Percentiles rank a stretch among this genome's conserved stretches.
Evolutionary conservation across 257 asterid genomes (phyloP).

Genomic region (Henckelia pumila): DNA sequence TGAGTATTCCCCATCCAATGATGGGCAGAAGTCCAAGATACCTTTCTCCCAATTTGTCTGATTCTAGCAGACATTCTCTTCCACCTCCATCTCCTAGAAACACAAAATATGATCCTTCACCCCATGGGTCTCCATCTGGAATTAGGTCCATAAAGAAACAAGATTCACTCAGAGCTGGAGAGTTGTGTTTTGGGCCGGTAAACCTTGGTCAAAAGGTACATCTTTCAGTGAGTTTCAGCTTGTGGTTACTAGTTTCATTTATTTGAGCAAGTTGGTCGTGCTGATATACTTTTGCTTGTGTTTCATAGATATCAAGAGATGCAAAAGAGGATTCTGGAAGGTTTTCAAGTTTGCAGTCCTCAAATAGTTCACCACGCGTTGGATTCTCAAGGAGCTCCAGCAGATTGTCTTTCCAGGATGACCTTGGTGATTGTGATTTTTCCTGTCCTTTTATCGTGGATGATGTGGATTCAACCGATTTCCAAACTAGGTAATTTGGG

Average conservation of each 20-base stretch:
- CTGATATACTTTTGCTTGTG: constrained; percentile 14
- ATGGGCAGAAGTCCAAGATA: constrained; percentile 69
- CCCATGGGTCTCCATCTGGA: constrained; percentile 83
- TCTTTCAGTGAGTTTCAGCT: constrained; percentile 15
- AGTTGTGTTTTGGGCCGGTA: constrained; percentile 45
- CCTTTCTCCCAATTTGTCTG: constrained; percentile 85
- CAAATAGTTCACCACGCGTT: constrained; percentile 88
- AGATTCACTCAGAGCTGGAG: constrained; percentile 65
- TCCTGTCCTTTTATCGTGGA: constrained; percentile 95
- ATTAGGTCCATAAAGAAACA: constrained; percentile 60
- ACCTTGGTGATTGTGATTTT: constrained; percentile 75
- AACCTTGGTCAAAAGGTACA: constrained; percentile 67
- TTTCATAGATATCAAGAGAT: constrained; percentile 67
- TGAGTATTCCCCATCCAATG: constrained; percentile 88
- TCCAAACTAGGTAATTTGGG: constrained; percentile 55
- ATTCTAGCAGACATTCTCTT: constrained; percentile 77
- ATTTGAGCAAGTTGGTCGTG: constrained; percentile 21
- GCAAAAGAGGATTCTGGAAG: constrained; percentile 94
- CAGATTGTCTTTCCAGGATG: constrained; percentile 93
- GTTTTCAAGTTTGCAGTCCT: constrained; percentile 79
- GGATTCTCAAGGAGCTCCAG: constrained; percentile 96
- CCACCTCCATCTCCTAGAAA: constrained; percentile 85
- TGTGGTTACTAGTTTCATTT: constrained; percentile 19
- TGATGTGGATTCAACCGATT: constrained; percentile 77
- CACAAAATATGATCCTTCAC: constrained; percentile 64